A percentile compares a stretch with the other conserved stretches of the same genome.
These are phyloP conservation scores for Eucalyptus decipiens DNA, from an alignment of 345 rosid genomes.

Conservation along the genomic window DNA sequence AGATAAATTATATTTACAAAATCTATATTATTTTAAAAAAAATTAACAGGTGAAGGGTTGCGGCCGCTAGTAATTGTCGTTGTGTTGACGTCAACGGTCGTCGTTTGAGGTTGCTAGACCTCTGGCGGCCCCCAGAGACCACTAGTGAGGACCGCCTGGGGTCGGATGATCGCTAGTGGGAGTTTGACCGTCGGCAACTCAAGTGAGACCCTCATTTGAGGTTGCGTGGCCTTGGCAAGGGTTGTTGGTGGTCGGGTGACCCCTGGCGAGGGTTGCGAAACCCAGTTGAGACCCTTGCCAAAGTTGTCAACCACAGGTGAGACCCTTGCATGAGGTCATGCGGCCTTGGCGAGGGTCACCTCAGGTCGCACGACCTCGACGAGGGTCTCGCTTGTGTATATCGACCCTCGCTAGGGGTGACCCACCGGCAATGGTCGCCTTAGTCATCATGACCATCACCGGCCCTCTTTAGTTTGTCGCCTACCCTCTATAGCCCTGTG, in stretches of 20 bases:
- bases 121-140: too few relatives aligned
- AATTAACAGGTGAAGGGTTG: too few relatives aligned
- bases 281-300: accelerated
- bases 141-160: accelerated
- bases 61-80: too few relatives aligned
- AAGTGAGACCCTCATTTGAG: accelerated
- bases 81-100: accelerated
- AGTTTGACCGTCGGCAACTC: accelerated
- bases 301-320: accelerated
- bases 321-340: too few relatives aligned
- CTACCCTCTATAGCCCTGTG: accelerated
- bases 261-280: accelerated
- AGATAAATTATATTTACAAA: too few relatives aligned
- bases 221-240: too few relatives aligned
- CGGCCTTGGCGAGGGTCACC: accelerated
- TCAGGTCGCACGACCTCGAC: accelerated
- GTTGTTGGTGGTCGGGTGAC: accelerated
- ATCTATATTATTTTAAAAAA: accelerated
- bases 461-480: accelerated
- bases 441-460: accelerated
- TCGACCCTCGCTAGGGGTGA: too few relatives aligned
- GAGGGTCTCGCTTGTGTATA: too few relatives aligned
- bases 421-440: accelerated
- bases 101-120: accelerated
- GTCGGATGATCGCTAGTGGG: too few relatives aligned